Evolutionary conservation across 371 early-diverging fungal species (phyloP).

Genomic region (Rhizopus stolonifer): DNA sequence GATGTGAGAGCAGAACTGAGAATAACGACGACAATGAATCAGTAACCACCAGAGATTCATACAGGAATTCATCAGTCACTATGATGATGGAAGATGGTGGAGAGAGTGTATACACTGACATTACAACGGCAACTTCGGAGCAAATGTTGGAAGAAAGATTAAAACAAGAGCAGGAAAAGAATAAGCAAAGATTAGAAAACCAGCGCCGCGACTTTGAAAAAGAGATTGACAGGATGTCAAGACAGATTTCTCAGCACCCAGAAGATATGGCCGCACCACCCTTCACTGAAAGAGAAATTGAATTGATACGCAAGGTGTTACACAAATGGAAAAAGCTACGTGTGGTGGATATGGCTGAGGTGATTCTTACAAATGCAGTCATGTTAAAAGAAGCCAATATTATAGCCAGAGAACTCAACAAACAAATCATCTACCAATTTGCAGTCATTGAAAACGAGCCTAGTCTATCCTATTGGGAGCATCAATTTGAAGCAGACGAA

Average conservation of each 20-base stretch:
- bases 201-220: constrained; percentile 52
- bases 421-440: constrained; percentile 81
- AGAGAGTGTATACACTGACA: constrained; percentile 48
- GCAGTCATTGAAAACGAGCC: constrained; percentile 63
- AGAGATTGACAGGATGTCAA: constrained; percentile 47
- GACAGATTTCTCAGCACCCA: constrained; percentile 33
- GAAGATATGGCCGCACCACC: constrained; percentile 9
- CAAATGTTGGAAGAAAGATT: constrained; percentile 50
- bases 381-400: constrained; percentile 87
- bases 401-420: constrained; percentile 76
- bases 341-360: constrained; percentile 73
- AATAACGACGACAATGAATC: constrained; percentile 51
- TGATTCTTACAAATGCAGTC: constrained; percentile 67
- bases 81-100: constrained; percentile 38
- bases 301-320: constrained; percentile 51
- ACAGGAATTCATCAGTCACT: constrained; percentile 35
- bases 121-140: constrained; percentile 29
- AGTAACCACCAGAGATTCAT: constrained; percentile 42
- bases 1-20: constrained; percentile 56
- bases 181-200: constrained; percentile 53
- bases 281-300: constrained; percentile 49
- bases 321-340: constrained; percentile 63
- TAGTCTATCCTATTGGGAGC: constrained; percentile 65
- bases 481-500: constrained; percentile 57
- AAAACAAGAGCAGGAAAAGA: constrained; percentile 52